phyloP scores from a whole-genome alignment of 2,329 filamentous ascomycete genomes.

The Moelleriella libera region DNA sequence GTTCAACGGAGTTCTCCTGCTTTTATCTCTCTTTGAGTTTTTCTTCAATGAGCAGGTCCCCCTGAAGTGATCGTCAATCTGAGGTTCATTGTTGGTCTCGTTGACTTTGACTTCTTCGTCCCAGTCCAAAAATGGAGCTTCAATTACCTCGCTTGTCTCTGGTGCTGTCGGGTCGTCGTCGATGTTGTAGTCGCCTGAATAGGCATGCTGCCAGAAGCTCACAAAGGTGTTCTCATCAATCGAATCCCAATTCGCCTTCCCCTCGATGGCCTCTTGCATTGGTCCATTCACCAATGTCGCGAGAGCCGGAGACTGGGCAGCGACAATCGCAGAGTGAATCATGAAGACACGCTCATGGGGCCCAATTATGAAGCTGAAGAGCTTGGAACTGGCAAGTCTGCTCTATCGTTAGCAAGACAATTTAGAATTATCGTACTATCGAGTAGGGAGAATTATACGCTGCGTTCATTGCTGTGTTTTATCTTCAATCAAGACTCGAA shows the following conservation, averaged over 20 bases:
- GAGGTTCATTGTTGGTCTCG: neutral
- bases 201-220: conserved; percentile 1
- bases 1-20: neutral
- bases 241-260: neutral
- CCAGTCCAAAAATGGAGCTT: neutral
- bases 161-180: neutral
- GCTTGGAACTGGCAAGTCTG: neutral
- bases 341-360: neutral
- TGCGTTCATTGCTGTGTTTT: neutral
- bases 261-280: neutral
- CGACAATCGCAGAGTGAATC: neutral
- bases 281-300: neutral
- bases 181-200: neutral
- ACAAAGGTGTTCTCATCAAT: neutral
- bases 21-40: neutral
- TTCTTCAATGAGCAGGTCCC: neutral
- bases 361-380: neutral
- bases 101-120: neutral
- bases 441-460: neutral
- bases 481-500: neutral
- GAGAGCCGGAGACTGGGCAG: neutral
- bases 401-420: neutral
- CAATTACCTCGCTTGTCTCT: neutral
- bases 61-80: neutral
- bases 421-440: neutral